Evolutionary conservation across 441 rosid species (phyloP).

Genomic region (Erodium moschatum): DNA sequence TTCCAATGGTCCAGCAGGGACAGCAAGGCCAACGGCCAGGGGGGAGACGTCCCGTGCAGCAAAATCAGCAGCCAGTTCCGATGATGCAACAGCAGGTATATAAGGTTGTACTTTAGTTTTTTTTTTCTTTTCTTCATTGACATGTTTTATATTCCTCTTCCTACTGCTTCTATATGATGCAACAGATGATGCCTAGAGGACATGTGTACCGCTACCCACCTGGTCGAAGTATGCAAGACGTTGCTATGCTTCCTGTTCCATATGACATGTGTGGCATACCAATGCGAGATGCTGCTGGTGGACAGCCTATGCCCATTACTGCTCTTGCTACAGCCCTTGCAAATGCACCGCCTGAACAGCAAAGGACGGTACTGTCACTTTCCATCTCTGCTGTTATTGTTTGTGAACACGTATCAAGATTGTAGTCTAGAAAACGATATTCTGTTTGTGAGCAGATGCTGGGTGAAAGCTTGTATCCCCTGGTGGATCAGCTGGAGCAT

Average conservation of each 20-base stretch:
- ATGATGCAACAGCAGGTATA: constrained; percentile 44
- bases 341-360: constrained; percentile 51
- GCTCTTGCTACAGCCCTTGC: constrained; percentile 54
- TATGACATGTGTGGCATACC: constrained; percentile 45
- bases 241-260: constrained; percentile 42
- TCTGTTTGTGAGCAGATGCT: constrained; percentile 35
- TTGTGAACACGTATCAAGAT: background rate
- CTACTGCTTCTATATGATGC: background rate
- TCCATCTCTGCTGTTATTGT: background rate
- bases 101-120: background rate
- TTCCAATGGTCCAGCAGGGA: constrained; percentile 50
- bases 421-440: too few species aligned
- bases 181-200: constrained; percentile 55
- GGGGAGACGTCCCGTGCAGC: constrained; percentile 39
- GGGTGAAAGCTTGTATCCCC: constrained; percentile 58
- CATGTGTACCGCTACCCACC: constrained; percentile 41
- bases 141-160: background rate
- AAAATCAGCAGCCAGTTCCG: constrained; percentile 42
- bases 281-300: constrained; percentile 29
- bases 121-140: background rate
- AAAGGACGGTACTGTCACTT: constrained; percentile 37
- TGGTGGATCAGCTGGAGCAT: constrained; percentile 56
- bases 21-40: constrained; percentile 49
- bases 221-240: constrained; percentile 37
- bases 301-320: constrained; percentile 37